Conservation (phyloP, 768 basidiomycete genomes). For the Boletellus sp. region DNA sequence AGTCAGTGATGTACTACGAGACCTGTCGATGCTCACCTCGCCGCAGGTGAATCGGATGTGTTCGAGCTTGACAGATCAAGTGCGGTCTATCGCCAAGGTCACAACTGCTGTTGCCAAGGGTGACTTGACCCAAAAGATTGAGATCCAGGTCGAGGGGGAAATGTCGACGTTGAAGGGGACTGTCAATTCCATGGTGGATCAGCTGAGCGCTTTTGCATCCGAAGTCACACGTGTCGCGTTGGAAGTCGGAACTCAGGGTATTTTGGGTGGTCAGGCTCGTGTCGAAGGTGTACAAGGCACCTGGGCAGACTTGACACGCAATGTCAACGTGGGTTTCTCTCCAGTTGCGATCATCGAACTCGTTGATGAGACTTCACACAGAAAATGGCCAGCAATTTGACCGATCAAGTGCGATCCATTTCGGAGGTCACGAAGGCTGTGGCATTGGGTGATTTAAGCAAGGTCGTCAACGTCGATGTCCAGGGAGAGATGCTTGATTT, state of each 20-base stretch:
- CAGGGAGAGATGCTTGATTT: constrained; percentile 91
- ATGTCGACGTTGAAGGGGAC: constrained; percentile 82
- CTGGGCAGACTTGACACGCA: constrained; percentile 86
- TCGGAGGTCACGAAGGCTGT: constrained; percentile 80
- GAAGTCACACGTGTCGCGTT: constrained; percentile 81
- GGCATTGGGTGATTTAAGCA: constrained; percentile 77
- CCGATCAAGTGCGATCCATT: constrained; percentile 86
- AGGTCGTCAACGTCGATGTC: constrained; percentile 87
- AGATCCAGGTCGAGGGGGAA: constrained; percentile 84
- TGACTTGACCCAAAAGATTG: constrained; percentile 89
- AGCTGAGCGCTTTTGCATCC: constrained; percentile 78
- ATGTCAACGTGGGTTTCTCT: constrained; percentile 68
- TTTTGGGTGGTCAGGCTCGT: constrained; percentile 84
- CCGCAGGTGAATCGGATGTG: constrained; percentile 75
- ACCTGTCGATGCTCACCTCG: constrained; percentile 7
- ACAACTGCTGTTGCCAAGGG: constrained; percentile 90
- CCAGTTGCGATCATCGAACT: background rate
- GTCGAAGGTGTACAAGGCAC: constrained; percentile 92
- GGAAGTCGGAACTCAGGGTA: constrained; percentile 89
- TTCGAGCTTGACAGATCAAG: constrained; percentile 73
- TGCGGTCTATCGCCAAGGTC: constrained; percentile 79
- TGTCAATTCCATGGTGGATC: constrained; percentile 94
- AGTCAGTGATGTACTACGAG: constrained; percentile 15
- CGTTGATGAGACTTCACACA: constrained; percentile 35
- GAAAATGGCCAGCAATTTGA: constrained; percentile 87